Evolutionary conservation across 257 asterid genomes (phyloP), one percentile per base, ranked within the genome.

Genomic region (Handroanthus guayacan): DNA sequence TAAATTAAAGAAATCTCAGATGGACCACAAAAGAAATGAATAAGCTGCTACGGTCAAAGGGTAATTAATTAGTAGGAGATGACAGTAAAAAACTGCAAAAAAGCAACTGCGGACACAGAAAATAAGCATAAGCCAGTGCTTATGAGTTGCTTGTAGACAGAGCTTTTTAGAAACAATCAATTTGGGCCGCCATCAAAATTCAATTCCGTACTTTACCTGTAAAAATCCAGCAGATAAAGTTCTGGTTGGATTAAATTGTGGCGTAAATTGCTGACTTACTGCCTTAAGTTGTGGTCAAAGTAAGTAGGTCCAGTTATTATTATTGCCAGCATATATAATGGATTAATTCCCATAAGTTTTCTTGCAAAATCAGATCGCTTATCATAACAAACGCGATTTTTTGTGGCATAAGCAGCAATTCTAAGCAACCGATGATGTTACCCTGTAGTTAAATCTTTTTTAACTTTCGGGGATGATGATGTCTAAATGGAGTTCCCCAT

Each of bases 221-320:
- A 62, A 52, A 47, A 52, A 69, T 48, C 8, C 43, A 3, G 10
- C 52, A 47, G 12, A 8, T 9, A 47, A 34, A 9, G 10, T 3
- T 4, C 13, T 10, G 62, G 75, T 37, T 10, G 68, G 80, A 79
- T 76, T 67, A 67, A 77, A 67, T 62, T 83, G 79, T 54, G 84
- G 60, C 82, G 84, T 83, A 79, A 83, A 79, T 83, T 72, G 78
- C 72, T 83, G 70, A n/a, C 18, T 61, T 18, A 13, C 45, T 16
- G 44, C 62, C 69, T 71, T 79, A 50, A 61, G 54, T 72, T 72
- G 31, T 55, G 54, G 84, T 83, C 84, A 79, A 82, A 72, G 41
- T 0, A 12, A 62, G 76, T 47, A 60, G 82, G 84, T 75, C 86
- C 83, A 17, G 6, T 71, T 57, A 71, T 78, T 74, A 36, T 57